Conservation (phyloP, 805 yeast species). For the Starmerella stigmatis region DNA sequence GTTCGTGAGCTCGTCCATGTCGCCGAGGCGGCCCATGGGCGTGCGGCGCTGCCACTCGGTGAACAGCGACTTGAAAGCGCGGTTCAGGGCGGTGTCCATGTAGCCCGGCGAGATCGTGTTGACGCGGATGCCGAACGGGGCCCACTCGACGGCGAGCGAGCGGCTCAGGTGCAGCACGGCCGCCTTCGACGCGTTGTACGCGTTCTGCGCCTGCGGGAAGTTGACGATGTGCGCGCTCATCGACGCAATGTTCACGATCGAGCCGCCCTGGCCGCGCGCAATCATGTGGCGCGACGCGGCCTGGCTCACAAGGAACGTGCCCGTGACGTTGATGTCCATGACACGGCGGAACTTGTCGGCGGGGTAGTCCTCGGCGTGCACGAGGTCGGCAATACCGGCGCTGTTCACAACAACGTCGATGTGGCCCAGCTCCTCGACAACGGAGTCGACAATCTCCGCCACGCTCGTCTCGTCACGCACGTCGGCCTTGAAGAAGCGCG, state of each 20-base stretch:
- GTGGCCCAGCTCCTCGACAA: conserved; percentile 45
- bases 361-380: conserved; percentile 60
- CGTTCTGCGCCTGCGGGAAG: conserved; percentile 62
- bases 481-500: conserved; percentile 56
- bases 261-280: conserved; percentile 44
- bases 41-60: conserved; percentile 53
- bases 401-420: conserved; percentile 50
- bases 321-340: conserved; percentile 55
- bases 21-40: conserved; percentile 60
- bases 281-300: conserved; percentile 59
- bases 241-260: conserved; percentile 55
- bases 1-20: conserved; percentile 59
- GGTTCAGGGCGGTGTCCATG: conserved; percentile 59
- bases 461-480: conserved; percentile 45
- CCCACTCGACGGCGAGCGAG: conserved; percentile 68
- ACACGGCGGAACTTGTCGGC: conserved; percentile 53
- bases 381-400: conserved; percentile 60
- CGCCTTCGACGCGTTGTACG: conserved; percentile 65
- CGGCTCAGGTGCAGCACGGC: conserved; percentile 57
- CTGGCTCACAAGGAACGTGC: conserved; percentile 56
- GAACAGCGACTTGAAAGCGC: conserved; percentile 43
- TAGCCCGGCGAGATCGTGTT: conserved; percentile 62
- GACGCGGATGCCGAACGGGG: conserved; percentile 53
- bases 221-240: conserved; percentile 64
- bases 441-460: conserved; percentile 41